A percentile compares a stretch with the other conserved stretches of the same genome.
Conservation (phyloP, 345 rosid genomes). For the Gossypium longicalyx region DNA sequence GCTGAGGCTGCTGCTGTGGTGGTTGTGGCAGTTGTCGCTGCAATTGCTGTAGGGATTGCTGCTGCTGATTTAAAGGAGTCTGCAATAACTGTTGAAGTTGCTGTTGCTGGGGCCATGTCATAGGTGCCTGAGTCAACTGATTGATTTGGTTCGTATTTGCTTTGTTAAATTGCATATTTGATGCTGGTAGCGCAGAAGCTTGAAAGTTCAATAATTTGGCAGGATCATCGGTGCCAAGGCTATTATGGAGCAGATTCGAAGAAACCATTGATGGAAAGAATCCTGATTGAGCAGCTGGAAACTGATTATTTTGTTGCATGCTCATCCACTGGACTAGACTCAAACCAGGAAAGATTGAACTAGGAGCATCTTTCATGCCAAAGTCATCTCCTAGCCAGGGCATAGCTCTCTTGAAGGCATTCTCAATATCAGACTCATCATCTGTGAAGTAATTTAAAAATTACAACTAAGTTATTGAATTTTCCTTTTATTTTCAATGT, state of each 20-base stretch:
- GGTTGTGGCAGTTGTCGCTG: slow-evolving; percentile 22
- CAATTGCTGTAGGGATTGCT: slow-evolving; percentile 28
- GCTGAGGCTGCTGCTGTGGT: not conserved
- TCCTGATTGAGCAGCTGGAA: slow-evolving; percentile 60
- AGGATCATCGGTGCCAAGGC: slow-evolving; percentile 61
- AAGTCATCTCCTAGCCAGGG: slow-evolving; percentile 97
- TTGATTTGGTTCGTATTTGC: slow-evolving; percentile 46
- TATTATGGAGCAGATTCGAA: slow-evolving; percentile 50
- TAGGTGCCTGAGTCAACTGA: slow-evolving; percentile 52
- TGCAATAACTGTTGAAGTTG: slow-evolving; percentile 48
- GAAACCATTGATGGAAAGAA: slow-evolving; percentile 51
- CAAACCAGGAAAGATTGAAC: slow-evolving; percentile 79
- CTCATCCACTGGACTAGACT: slow-evolving; percentile 98
- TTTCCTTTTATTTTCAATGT: not conserved
- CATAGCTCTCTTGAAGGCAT: slow-evolving; percentile 90
- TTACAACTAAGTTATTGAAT: not conserved
- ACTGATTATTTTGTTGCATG: slow-evolving; percentile 89
- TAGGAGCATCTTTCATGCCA: slow-evolving; percentile 76
- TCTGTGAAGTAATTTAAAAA: slow-evolving; percentile 42
- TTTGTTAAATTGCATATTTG: slow-evolving; percentile 63
- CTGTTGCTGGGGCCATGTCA: slow-evolving; percentile 70
- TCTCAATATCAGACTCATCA: slow-evolving; percentile 80
- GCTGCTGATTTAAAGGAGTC: slow-evolving; percentile 37
- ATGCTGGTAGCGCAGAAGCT: slow-evolving; percentile 45
- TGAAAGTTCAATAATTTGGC: slow-evolving; percentile 83